These are phyloP conservation scores for Coniosporium tulheliwenetii DNA, from an alignment of 2,329 filamentous ascomycete genomes.

Conservation along the genomic window DNA sequence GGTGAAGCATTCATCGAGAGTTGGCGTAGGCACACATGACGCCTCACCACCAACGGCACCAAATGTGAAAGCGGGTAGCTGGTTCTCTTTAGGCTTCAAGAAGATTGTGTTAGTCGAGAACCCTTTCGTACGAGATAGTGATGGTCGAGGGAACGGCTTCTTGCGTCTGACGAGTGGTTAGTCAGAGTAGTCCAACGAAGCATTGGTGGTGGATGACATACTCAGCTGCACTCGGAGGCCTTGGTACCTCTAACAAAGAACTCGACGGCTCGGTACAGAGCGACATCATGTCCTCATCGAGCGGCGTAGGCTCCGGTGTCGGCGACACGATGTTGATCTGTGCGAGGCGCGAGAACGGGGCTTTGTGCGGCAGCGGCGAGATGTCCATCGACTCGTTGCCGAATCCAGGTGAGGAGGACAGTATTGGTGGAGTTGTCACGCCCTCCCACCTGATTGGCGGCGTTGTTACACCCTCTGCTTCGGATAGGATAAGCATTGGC, in stretches of 20 bases:
- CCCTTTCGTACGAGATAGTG: slow-evolving; percentile 58
- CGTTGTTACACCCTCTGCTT: slow-evolving; percentile 25
- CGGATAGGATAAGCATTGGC: background rate
- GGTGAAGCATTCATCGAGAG: slow-evolving; percentile 65
- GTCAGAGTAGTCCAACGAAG: background rate
- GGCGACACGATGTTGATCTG: slow-evolving; percentile 58
- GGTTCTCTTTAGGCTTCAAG: slow-evolving; percentile 32
- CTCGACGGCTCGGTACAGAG: slow-evolving; percentile 10
- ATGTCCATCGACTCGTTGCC: slow-evolving; percentile 76
- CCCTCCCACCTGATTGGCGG: slow-evolving; percentile 42
- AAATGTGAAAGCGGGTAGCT: no score
- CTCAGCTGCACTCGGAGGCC: slow-evolving; percentile 19
- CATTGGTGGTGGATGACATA: slow-evolving; percentile 4
- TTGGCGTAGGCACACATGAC: slow-evolving; percentile 34
- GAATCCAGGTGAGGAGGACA: slow-evolving; percentile 65
- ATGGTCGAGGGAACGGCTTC: slow-evolving; percentile 57
- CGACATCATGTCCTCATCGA: slow-evolving; percentile 26
- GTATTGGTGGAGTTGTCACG: slow-evolving; percentile 71
- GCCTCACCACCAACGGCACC: no score
- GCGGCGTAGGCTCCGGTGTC: slow-evolving; percentile 40
- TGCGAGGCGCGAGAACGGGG: slow-evolving; percentile 42
- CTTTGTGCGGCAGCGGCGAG: slow-evolving; percentile 82
- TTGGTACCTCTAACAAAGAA: slow-evolving; percentile 12
- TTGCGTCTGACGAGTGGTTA: slow-evolving; percentile 36
- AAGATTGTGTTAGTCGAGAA: slow-evolving; percentile 52